Base-by-base conservation (phyloP, 2,329 filamentous ascomycete species). In the Rutstroemia sydowiana region DNA sequence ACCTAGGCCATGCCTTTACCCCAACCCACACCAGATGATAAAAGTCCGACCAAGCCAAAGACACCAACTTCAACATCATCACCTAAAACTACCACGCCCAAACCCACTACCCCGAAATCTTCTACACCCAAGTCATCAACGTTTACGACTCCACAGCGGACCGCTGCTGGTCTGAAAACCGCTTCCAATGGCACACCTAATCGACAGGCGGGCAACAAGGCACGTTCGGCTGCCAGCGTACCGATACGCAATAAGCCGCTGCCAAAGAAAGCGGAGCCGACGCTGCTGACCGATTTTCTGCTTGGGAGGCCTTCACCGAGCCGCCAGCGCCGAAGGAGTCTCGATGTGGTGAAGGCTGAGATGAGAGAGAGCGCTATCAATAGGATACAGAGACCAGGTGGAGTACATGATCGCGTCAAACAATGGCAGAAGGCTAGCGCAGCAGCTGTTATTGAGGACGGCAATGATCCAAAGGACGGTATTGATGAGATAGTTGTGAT, bases 361-460 rank as follows among this genome's bases (percentile, higher is more conserved):
- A 63, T 73, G 69, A 63, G 72, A 69, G 61, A 74, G 59, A 78
- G 73, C 6, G 69, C 75, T n/a, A 79, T 77, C 48, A 75, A 69
- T 65, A 81, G 72, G 68, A 74, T 81, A 60, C 82, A 73, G 69
- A 79, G 72, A 63, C 86, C 81, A 0, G 77, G 78, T 3, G 79
- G 79, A n/a, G 86, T 95, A 44, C 80, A 80, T 56, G 85, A 88
- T 59, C 83, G 90, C 62, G 87, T 95, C 48, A 85, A 84, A 60
- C 79, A 84, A 69, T 95, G 90, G 90, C 89, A 95, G 68, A 85
- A 85, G 64, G 75, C 84, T 59, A 88, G 86, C 63, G 86, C 84
- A 31, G 77, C 78, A 5, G 84, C 83, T 23, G 77, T 85, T 3
- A 69, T 69, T 1, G 75, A 72, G 2, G 72, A 77, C 51, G 75